Evolutionary conservation across 352 stramenopile genomes (phyloP).

Genomic region (Phytophthora melonis): DNA sequence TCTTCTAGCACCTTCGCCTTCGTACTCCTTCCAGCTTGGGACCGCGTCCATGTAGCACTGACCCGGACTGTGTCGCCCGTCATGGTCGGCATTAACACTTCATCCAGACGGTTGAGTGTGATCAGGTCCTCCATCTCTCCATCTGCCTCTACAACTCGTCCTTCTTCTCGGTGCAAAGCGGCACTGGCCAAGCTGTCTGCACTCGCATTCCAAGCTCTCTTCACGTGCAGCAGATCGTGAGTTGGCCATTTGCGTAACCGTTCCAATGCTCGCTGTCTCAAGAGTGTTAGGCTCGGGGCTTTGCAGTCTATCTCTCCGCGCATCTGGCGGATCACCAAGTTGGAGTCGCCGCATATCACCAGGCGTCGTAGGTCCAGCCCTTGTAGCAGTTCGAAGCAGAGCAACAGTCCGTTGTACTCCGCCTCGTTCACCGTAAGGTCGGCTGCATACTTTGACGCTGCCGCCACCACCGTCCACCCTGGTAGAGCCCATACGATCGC

Average conservation of each 20-base stretch:
- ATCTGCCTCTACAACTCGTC: neutral
- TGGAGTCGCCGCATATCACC: slow-evolving; percentile 1
- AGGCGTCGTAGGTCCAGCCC: neutral
- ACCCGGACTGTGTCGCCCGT: no score
- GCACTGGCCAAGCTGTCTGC: neutral
- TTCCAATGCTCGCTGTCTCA: neutral
- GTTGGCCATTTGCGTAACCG: neutral
- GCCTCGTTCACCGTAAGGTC: slow-evolving; percentile 32
- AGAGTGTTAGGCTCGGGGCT: neutral
- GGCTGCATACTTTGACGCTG: neutral
- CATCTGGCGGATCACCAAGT: slow-evolving; percentile 12
- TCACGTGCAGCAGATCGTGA: slow-evolving; percentile 6
- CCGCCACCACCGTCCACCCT: slow-evolving; percentile 1
- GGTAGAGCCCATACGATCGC: slow-evolving; percentile 28
- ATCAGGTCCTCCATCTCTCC: no score
- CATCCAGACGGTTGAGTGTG: no score
- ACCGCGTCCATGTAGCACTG: no score
- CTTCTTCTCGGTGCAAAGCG: neutral
- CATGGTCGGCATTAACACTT: neutral
- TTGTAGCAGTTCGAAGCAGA: neutral
- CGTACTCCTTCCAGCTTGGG: neutral
- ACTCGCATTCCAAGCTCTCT: slow-evolving; percentile 6
- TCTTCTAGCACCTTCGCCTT: neutral
- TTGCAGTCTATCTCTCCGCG: slow-evolving; percentile 12
- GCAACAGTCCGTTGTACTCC: slow-evolving; percentile 18